Evolutionary conservation across 441 rosid genomes (phyloP), one percentile per base, ranked within the genome.

Genomic region (Melastoma candidum): DNA sequence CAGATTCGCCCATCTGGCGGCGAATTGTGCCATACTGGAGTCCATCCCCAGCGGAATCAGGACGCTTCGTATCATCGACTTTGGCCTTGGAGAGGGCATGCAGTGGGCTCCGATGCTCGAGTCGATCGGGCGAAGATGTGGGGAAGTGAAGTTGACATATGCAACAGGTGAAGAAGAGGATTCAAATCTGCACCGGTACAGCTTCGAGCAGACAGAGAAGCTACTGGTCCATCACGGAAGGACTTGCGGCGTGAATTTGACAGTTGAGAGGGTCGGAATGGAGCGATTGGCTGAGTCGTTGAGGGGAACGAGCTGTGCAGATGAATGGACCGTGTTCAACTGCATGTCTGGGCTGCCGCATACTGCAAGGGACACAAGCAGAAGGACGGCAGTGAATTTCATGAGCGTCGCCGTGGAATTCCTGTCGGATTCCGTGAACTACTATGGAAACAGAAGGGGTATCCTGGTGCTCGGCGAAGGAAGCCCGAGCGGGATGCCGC

Each of bases 41-140:
- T 54, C 79, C 52, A 47, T 57, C 13, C 79, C 79, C 2, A 24
- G 3, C 12, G 66, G 69, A 46, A 45, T 53, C 24, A 53, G 66
- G 49, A 43, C 39, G 2, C 3, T 74, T 9, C 74, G 59, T 50
- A 27, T 72, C 11, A 57, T 68, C 11, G 78, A 74, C 54, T 74
- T 77, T 11, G 78, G 72, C 58, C 60, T 77, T 45, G 83, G 76
- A 11, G 80, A 72, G 17, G 77, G 75, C 8, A 46, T 77, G 36
- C 78, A 78, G 49, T 78, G 76, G 78, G 63, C 74, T 57, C 65
- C 78, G 14, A 2, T 78, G 39, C 53, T 72, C 0, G 70, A 66
- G 39, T 57, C 63, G 44, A 53, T 71, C n/a, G 70, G 73, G 12
- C 62, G 29, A 39, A 61, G 66, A 12, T 11, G 48, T 9, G 64